Evolutionary conservation across 2,329 filamentous ascomycete genomes (phyloP).

Genomic region (Colletotrichum ledebouriae): DNA sequence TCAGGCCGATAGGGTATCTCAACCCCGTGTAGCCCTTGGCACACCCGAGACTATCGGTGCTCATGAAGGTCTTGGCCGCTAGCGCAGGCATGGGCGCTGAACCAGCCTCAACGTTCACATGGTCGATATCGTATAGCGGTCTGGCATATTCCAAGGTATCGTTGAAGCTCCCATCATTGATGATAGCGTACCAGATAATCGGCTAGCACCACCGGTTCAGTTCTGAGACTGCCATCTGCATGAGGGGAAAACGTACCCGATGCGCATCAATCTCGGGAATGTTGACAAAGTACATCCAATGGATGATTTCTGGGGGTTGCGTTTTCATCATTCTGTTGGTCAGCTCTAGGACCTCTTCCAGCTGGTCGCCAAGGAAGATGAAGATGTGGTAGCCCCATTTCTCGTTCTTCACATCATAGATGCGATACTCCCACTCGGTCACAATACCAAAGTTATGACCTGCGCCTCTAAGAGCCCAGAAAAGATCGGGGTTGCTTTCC

Average conservation of each 20-base stretch:
- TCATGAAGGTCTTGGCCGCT: slow-evolving; percentile 56
- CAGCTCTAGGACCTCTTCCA: slow-evolving; percentile 51
- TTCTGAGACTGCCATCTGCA: no score
- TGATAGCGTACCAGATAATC: slow-evolving; percentile 56
- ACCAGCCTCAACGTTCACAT: slow-evolving; percentile 49
- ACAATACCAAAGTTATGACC: slow-evolving; percentile 66
- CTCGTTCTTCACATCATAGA: slow-evolving; percentile 45
- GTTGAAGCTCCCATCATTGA: slow-evolving; percentile 54
- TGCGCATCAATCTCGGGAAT: slow-evolving; percentile 48
- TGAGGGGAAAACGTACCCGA: slow-evolving; percentile 48
- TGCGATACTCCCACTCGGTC: slow-evolving; percentile 54
- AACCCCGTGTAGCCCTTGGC: slow-evolving; percentile 57
- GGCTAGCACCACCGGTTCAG: slow-evolving; percentile 47
- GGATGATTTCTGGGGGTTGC: slow-evolving; percentile 45
- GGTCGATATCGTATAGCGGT: slow-evolving; percentile 57
- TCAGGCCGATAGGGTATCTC: slow-evolving; percentile 59
- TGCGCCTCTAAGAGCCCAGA: slow-evolving; percentile 65
- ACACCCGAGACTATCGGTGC: slow-evolving; percentile 53
- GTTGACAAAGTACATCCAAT: slow-evolving; percentile 53
- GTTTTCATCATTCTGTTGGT: slow-evolving; percentile 50
- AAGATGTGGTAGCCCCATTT: slow-evolving; percentile 45
- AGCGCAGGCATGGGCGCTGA: slow-evolving; percentile 59
- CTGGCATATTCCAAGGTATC: slow-evolving; percentile 55
- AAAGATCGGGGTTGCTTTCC: slow-evolving; percentile 53
- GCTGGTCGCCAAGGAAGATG: slow-evolving; percentile 45